Conservation (phyloP, 257 asterid species). For the Linderniella brevidens region DNA sequence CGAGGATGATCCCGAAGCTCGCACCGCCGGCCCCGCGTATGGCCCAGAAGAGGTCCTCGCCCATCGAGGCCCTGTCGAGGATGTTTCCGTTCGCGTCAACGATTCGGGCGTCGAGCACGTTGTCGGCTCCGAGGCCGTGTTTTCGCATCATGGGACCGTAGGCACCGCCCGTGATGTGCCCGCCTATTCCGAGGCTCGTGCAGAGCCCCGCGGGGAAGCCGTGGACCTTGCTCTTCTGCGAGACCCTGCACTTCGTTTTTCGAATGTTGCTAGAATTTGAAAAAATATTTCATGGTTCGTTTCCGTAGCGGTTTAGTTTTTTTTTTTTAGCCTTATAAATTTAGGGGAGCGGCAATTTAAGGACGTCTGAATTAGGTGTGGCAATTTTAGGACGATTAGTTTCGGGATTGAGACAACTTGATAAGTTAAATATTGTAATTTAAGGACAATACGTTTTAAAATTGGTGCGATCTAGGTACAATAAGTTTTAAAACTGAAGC, state of each 20-base stretch:
- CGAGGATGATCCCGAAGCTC: slow-evolving; percentile 11
- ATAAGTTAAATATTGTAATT: too few relatives aligned
- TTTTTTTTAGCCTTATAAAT: too few relatives aligned
- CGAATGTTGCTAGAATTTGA: too few relatives aligned
- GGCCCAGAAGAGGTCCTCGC: slow-evolving; percentile 12
- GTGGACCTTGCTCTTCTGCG: slow-evolving; percentile 6
- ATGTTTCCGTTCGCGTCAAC: neutral
- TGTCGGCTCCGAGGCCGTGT: slow-evolving; percentile 13
- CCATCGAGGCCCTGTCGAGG: slow-evolving; percentile 11
- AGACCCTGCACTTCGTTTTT: neutral
- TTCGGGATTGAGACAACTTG: too few relatives aligned
- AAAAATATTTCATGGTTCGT: too few relatives aligned
- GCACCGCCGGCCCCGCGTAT: slow-evolving; percentile 13
- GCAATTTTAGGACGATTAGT: too few relatives aligned
- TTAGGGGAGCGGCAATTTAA: too few relatives aligned
- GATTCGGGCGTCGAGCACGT: slow-evolving; percentile 8
- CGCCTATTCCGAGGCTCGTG: slow-evolving; percentile 12
- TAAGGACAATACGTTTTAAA: too few relatives aligned
- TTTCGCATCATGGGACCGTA: slow-evolving; percentile 14
- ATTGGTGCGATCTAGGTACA: too few relatives aligned
- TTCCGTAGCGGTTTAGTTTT: too few relatives aligned
- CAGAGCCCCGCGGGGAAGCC: slow-evolving; percentile 14
- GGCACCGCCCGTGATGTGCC: slow-evolving; percentile 16
- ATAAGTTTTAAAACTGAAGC: too few relatives aligned
- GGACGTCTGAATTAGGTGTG: too few relatives aligned